Base-by-base conservation (phyloP, 2,329 filamentous ascomycete genomes). In the Lanzia echinophila region DNA sequence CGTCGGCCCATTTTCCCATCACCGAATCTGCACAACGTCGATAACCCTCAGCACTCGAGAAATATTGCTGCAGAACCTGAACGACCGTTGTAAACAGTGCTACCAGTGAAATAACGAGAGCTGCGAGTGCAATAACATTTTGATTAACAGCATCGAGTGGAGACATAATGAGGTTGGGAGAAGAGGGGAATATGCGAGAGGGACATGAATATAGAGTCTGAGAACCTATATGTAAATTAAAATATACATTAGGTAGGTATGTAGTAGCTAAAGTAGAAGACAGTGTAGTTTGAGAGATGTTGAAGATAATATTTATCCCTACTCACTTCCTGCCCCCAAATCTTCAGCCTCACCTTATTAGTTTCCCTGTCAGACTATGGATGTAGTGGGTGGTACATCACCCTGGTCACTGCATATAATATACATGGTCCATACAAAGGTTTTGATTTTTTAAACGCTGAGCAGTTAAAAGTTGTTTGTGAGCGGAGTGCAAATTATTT, bases 41-140 rank as follows among this genome's bases (percentile, higher is more conserved):
- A 59, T 70, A 70, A 6, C 69, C 69, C 49, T 70, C 69, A 12
- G 69, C 69, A 46, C 67, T 70, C 22, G 68, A 70, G 49, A 69
- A 68, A 46, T 70, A 69, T 48, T 71, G 69, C 43, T 69, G 67
- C 8, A 70, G 57, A 24, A 70, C 62, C 51, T 71, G 65, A 15
- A 68, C 48, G 41, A 64, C 57, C 2, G 65, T 66, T 2, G 65
- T 65, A 20, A 68, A 28, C 8, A 71, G 63, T 19, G 69, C 68
- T 22, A 70, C 63, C 3, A 70, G 57, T 11, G 69, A 65, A 20
- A 71, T 62, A 28, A 68, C 46, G 33, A 71, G 61, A n/a, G 69
- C 69, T 32, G 62, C 58, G 13, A 67, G 54, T 8, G 59, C 63
- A 36, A 67, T 60, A 36, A 63, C 48, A 58, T 67, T 67, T 47